These are phyloP conservation scores for Hippophae gyantsensis DNA, from an alignment of 306 rosid species.

Conservation along the genomic window DNA sequence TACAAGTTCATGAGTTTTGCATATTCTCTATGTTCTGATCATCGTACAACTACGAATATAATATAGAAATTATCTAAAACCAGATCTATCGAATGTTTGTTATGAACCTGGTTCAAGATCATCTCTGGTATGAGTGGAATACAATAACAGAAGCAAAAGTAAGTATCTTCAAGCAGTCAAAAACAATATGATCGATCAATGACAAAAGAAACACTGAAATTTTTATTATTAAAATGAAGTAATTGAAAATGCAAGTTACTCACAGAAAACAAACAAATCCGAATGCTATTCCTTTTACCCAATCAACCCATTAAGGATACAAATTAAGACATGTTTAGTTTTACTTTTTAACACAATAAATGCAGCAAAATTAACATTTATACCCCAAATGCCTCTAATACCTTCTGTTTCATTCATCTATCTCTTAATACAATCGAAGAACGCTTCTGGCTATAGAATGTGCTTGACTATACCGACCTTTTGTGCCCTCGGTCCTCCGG, in stretches of 20 bases:
- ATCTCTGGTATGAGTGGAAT: too few relatives aligned
- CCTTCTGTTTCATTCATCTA: background rate
- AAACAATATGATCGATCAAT: background rate
- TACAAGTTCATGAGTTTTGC: too few relatives aligned
- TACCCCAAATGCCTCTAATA: slow-evolving; percentile 35
- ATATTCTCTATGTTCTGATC: too few relatives aligned
- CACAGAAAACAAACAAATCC: slow-evolving; percentile 42
- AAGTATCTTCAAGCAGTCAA: background rate
- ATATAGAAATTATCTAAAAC: too few relatives aligned
- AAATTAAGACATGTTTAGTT: slow-evolving; percentile 51
- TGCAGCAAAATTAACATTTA: slow-evolving; percentile 47
- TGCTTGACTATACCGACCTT: slow-evolving; percentile 71
- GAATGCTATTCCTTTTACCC: slow-evolving; percentile 19
- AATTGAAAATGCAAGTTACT: slow-evolving; percentile 14
- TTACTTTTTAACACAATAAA: slow-evolving; percentile 46
- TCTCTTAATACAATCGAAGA: slow-evolving; percentile 63
- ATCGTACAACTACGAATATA: too few relatives aligned
- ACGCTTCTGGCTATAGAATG: slow-evolving; percentile 97
- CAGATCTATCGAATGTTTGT: too few relatives aligned
- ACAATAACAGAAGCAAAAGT: too few relatives aligned
- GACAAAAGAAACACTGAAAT: slow-evolving; percentile 30
- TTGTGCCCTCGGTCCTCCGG: slow-evolving; percentile 58
- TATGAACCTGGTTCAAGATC: too few relatives aligned
- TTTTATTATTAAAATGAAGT: background rate
- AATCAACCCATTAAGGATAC: slow-evolving; percentile 49